Percentiles rank a stretch among this genome's conserved stretches.
phyloP scores from a whole-genome alignment of 2,329 filamentous ascomycete species.

The Phialophora tarda region DNA sequence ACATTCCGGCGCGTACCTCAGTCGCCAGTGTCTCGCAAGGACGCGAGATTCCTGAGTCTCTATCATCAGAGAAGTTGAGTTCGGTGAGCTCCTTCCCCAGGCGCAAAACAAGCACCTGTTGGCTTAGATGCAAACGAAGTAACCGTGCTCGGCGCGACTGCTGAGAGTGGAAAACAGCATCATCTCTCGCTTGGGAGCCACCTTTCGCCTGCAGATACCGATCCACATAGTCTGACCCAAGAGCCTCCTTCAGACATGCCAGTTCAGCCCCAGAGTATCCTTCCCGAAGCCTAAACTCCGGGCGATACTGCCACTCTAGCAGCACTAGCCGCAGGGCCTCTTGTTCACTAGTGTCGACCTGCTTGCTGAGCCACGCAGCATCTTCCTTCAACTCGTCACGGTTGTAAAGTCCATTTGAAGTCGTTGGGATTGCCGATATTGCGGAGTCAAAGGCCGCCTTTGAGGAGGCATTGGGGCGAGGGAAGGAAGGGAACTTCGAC shows the following conservation, averaged over 20 bases:
- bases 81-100: constrained; percentile 28
- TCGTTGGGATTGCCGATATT: constrained; percentile 79
- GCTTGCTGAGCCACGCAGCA: constrained; percentile 81
- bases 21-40: constrained; percentile 6
- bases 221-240: constrained; percentile 67
- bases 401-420: constrained; percentile 69
- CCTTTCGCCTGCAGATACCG: constrained; percentile 55
- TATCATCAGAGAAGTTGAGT: constrained; percentile 16
- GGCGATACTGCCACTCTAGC: constrained; percentile 80
- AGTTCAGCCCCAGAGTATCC: constrained; percentile 79
- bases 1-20: neutral
- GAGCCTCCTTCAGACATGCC: constrained; percentile 74
- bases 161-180: constrained; percentile 63
- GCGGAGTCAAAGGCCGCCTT: constrained; percentile 79
- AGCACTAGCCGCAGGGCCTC: constrained; percentile 79
- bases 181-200: constrained; percentile 31
- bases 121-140: constrained; percentile 67
- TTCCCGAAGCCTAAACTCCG: constrained; percentile 72
- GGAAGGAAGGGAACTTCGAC: constrained; percentile 26
- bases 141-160: constrained; percentile 70
- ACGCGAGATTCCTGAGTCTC: neutral
- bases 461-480: constrained; percentile 46
- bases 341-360: constrained; percentile 77
- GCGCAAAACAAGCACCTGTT: constrained; percentile 38
- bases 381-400: constrained; percentile 83